Evolutionary conservation across 164 flowering plant genomes (phyloP).

Genomic region (Liriodendron chinense): DNA sequence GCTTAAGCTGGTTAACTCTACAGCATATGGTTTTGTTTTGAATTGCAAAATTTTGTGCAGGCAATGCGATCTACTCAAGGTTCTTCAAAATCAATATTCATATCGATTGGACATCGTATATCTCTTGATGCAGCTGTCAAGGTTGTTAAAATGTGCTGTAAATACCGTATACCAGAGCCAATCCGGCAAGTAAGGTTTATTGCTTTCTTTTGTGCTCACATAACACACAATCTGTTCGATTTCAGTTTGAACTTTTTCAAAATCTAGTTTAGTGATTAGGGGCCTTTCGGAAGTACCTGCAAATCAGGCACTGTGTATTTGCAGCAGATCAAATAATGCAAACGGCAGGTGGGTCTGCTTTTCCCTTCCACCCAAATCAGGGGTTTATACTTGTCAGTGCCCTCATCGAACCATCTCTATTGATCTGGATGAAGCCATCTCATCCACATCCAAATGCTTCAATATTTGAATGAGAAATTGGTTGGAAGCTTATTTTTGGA

Average conservation of each 20-base stretch:
- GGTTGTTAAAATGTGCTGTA: slow-evolving; percentile 59
- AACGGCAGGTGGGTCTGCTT: no score
- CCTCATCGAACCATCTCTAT: no score
- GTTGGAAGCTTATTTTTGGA: no score
- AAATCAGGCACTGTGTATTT: background rate
- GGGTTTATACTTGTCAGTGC: background rate
- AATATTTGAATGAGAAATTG: no score
- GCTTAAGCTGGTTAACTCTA: background rate
- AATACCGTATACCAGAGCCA: slow-evolving; percentile 80
- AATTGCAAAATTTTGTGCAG: slow-evolving; percentile 24
- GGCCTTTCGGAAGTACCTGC: background rate
- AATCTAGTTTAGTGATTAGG: background rate
- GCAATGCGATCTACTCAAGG: slow-evolving; percentile 53
- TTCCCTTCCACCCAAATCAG: no score
- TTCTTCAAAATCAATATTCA: slow-evolving; percentile 62
- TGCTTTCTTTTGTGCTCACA: background rate
- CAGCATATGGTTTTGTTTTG: background rate
- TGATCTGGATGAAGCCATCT: no score
- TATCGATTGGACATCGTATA: slow-evolving; percentile 76
- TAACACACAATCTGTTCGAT: background rate
- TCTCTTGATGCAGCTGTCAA: slow-evolving; percentile 59
- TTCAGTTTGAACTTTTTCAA: background rate
- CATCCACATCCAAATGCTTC: no score
- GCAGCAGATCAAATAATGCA: background rate
- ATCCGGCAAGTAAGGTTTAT: slow-evolving; percentile 53